Evolutionary conservation across 768 basidiomycete genomes (phyloP), one percentile per base, ranked within the genome.

Genomic region (Trametes coccinea): DNA sequence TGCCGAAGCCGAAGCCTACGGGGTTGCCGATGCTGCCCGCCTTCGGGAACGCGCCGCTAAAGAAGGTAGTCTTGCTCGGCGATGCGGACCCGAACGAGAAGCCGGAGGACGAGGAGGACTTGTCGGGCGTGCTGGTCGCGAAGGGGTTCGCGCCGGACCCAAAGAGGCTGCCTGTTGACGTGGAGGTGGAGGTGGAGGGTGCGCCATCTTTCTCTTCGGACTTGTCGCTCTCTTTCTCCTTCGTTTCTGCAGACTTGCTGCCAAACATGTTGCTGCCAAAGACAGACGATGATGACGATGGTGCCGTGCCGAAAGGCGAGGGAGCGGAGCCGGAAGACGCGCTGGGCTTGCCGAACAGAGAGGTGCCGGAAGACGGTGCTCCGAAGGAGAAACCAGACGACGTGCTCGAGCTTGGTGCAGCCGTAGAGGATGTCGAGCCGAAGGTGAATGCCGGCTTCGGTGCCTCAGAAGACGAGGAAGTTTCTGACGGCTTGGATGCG

Each of bases 1-100:
- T 76, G 13, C 79, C 83, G 66, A 84, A 88, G 8, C 78, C 79
- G 63, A 88, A 88, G 5, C 86, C 86, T 7, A 87, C 83, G 7
- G 86, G 83, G 67, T 85, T 87, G 1, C 87, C 85, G 17, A 87
- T 78, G 65, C 78, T 84, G 55, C 84, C 84, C 46, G 57, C 67
- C 63, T 63, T 63, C 41, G 63, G 53, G 59, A 68, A 65, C 5
- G 6, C 34, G 16, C 60, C 66, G 33, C 63, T 59, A 53, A 76
- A 73, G 7, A 66, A 40, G 7, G 67, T 54, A 8, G 66, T 37
- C 44, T 67, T 59, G 30, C 53, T 46, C 4, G 67, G 64, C 5
- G 67, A 59, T 0, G 63, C 62, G 16, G 66, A 59, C 2, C 59
- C 59, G 40, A 60, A 60, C 14, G 59, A 49, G 29, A 54, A 60